These are phyloP conservation scores for Grigorovia humatica DNA, from an alignment of 805 yeast species.

Conservation along the genomic window DNA sequence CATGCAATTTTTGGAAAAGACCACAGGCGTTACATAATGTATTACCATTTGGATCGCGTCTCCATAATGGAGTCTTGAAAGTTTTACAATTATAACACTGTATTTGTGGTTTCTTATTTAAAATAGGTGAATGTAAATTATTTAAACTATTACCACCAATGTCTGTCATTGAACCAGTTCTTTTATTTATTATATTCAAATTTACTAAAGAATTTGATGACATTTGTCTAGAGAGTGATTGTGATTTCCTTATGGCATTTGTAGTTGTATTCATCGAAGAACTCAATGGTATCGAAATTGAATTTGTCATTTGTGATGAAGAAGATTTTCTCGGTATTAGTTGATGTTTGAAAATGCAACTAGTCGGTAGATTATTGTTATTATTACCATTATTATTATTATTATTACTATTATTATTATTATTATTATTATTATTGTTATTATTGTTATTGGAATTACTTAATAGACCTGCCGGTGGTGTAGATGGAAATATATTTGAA, in stretches of 20 bases:
- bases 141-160: neutral
- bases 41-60: conserved; percentile 85
- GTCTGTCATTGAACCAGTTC: conserved; percentile 16
- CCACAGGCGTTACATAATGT: conserved; percentile 97
- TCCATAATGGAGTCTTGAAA: conserved; percentile 88
- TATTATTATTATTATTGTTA: neutral
- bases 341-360: neutral
- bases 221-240: conserved; percentile 18
- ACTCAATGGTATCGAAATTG: conserved; percentile 5
- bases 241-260: conserved; percentile 22
- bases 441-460: neutral
- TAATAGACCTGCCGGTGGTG: neutral
- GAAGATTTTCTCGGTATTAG: conserved; percentile 3
- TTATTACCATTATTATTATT: neutral
- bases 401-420: conserved; percentile 2
- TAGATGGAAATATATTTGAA: neutral
- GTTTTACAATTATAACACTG: conserved; percentile 86
- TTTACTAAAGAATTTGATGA: conserved; percentile 22
- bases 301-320: conserved; percentile 2
- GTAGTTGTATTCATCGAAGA: conserved; percentile 8
- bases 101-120: conserved; percentile 26
- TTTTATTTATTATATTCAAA: conserved; percentile 9
- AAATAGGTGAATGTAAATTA: neutral
- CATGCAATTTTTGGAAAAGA: conserved; percentile 80
- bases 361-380: neutral